Percentiles rank a stretch among this genome's conserved stretches.
Conservation (phyloP, 192 early-diverging fungal species). For the Jimgerdemannia lactiflua region DNA sequence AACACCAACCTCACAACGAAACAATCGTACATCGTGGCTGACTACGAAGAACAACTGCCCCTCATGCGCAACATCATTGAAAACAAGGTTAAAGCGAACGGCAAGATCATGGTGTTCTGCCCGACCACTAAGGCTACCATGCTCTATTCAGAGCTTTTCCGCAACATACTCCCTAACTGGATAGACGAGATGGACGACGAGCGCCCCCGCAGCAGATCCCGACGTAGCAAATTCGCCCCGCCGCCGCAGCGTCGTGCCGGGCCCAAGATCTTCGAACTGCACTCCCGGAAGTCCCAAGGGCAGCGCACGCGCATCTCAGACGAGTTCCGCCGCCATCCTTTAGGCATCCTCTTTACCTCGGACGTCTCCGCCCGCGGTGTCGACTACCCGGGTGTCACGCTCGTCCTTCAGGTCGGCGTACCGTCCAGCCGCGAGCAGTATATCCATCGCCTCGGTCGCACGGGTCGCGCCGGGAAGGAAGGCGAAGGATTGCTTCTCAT, state of each 20-base stretch:
- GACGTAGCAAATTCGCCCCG: not conserved
- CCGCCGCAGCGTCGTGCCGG: slow-evolving; percentile 6
- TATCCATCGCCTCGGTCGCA: slow-evolving; percentile 95
- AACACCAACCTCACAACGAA: slow-evolving; percentile 78
- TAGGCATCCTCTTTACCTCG: slow-evolving; percentile 80
- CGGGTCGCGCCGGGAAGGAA: slow-evolving; percentile 90
- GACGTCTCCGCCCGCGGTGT: slow-evolving; percentile 98
- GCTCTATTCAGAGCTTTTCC: slow-evolving; percentile 63
- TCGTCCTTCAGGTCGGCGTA: slow-evolving; percentile 89
- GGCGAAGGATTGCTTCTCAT: slow-evolving; percentile 86
- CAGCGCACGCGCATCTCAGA: slow-evolving; percentile 70
- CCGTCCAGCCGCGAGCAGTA: slow-evolving; percentile 85
- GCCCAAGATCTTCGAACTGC: slow-evolving; percentile 59
- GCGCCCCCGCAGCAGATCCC: not conserved
- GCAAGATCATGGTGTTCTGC: slow-evolving; percentile 90
- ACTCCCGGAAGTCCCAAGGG: slow-evolving; percentile 77
- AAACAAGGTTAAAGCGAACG: slow-evolving; percentile 54
- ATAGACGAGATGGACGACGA: not conserved
- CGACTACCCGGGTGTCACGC: slow-evolving; percentile 91
- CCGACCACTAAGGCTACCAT: slow-evolving; percentile 72
- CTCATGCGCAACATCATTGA: slow-evolving; percentile 64
- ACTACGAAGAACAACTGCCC: slow-evolving; percentile 59
- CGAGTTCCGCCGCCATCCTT: slow-evolving; percentile 65
- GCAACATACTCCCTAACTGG: slow-evolving; percentile 25
- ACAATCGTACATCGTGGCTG: slow-evolving; percentile 71